Percentiles rank a stretch among this genome's conserved stretches.
phyloP scores from a whole-genome alignment of 2,329 filamentous ascomycete species.

The Fusarium devonianum region DNA sequence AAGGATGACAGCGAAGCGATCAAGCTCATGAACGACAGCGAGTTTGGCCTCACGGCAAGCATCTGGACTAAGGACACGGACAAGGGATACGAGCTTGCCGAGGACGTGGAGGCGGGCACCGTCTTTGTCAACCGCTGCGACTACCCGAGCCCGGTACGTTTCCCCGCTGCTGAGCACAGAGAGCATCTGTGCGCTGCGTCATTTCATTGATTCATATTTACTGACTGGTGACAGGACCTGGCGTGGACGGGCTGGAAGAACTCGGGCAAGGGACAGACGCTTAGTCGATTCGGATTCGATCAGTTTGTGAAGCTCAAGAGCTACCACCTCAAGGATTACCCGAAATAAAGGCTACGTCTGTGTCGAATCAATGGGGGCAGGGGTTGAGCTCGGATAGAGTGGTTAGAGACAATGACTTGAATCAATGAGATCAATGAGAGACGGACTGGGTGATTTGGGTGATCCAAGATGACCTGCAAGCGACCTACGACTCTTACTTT shows the following conservation, averaged over 20 bases:
- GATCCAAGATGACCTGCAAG: conserved; percentile 20
- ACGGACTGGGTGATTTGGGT: conserved; percentile 5
- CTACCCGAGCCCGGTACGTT: conserved; percentile 84
- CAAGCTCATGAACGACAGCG: conserved; percentile 89
- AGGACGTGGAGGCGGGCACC: conserved; percentile 88
- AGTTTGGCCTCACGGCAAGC: conserved; percentile 93
- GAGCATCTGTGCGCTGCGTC: background rate
- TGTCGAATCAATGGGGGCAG: background rate
- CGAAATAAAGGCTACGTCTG: conserved; percentile 57
- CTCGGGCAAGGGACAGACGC: conserved; percentile 87
- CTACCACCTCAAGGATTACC: conserved; percentile 87
- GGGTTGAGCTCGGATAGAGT: conserved; percentile 5
- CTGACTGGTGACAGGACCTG: conserved; percentile 68
- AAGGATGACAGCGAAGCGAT: conserved; percentile 82
- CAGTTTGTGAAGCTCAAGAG: conserved; percentile 97
- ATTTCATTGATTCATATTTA: conserved; percentile 11
- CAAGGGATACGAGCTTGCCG: conserved; percentile 77
- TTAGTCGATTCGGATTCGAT: conserved; percentile 91
- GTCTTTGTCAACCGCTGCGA: conserved; percentile 97
- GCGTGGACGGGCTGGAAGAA: conserved; percentile 99
- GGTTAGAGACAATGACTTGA: conserved; percentile 22
- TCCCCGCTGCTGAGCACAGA: conserved; percentile 14
- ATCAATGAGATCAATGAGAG: conserved; percentile 25
- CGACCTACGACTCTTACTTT: background rate
- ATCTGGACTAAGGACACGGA: conserved; percentile 92